phyloP scores from a whole-genome alignment of 1,284 basidiomycete species.

The Vanrija humicola region DNA sequence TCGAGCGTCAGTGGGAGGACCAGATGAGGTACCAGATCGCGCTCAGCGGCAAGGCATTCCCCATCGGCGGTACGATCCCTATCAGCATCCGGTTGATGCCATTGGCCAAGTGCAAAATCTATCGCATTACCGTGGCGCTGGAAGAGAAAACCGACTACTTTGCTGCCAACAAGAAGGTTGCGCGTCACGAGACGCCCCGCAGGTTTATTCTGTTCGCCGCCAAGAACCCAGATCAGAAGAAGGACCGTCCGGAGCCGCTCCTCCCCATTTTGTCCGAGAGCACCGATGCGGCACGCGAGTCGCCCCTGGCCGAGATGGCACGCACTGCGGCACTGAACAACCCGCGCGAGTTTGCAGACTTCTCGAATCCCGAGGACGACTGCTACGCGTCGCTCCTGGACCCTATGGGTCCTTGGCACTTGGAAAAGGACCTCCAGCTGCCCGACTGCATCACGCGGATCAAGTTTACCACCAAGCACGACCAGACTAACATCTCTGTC shows the following conservation, averaged over 20 bases:
- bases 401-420: slow-evolving; percentile 56
- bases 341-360: slow-evolving; percentile 44
- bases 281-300: slow-evolving; percentile 45
- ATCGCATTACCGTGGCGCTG: slow-evolving; percentile 69
- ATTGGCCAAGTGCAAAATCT: slow-evolving; percentile 75
- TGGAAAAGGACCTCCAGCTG: slow-evolving; percentile 50
- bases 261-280: slow-evolving; percentile 55
- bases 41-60: slow-evolving; percentile 73
- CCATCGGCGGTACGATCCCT: slow-evolving; percentile 77
- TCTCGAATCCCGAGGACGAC: slow-evolving; percentile 46
- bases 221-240: slow-evolving; percentile 51
- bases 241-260: slow-evolving; percentile 48
- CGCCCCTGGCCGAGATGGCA: slow-evolving; percentile 50
- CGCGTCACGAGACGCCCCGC: slow-evolving; percentile 67
- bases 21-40: slow-evolving; percentile 75
- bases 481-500: slow-evolving; percentile 72
- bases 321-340: slow-evolving; percentile 40
- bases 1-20: slow-evolving; percentile 88
- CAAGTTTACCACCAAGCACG: slow-evolving; percentile 78
- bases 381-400: slow-evolving; percentile 52
- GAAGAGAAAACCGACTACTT: slow-evolving; percentile 84
- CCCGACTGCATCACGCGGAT: slow-evolving; percentile 55
- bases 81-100: slow-evolving; percentile 80
- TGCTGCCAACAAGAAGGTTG: slow-evolving; percentile 64
- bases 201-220: slow-evolving; percentile 67